These are phyloP conservation scores for Termitomyces sp. DNA, from an alignment of 768 basidiomycete genomes.

Conservation along the genomic window DNA sequence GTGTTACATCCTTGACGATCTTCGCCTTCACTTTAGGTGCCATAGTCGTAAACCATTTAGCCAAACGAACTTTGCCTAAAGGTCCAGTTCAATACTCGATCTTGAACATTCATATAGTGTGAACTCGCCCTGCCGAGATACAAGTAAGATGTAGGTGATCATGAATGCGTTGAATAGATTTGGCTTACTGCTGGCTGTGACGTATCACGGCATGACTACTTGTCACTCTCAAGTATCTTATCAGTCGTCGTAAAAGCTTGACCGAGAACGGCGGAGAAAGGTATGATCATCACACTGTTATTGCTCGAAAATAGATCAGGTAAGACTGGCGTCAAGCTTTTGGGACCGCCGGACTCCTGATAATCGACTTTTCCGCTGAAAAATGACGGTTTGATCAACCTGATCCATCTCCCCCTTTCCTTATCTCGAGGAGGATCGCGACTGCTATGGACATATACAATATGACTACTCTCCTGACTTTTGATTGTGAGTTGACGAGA, in stretches of 20 bases:
- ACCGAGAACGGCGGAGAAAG: background rate
- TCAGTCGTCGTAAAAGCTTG: background rate
- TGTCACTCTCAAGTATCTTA: background rate
- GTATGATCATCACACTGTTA: background rate
- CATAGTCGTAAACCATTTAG: conserved; percentile 98
- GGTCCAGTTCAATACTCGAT: conserved; percentile 3
- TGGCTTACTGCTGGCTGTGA: background rate
- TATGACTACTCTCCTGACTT: conserved; percentile 55
- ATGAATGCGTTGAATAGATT: conserved; percentile 28
- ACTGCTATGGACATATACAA: background rate
- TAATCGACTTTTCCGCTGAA: background rate
- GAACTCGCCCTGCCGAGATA: conserved; percentile 85
- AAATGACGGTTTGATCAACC: conserved; percentile 1
- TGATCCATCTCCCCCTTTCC: conserved; percentile 2
- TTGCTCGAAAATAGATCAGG: background rate
- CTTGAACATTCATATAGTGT: conserved; percentile 2
- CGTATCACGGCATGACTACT: conserved; percentile 4
- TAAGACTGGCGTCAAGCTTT: background rate
- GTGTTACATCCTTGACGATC: conserved; percentile 99
- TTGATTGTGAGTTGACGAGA: conserved; percentile 57
- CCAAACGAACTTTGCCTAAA: conserved; percentile 90
- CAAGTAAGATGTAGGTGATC: conserved; percentile 98
- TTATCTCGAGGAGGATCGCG: conserved; percentile 4
- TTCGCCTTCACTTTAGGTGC: conserved; percentile 87
- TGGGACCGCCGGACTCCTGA: background rate